Base-by-base conservation (phyloP, 805 yeast species). In the Isabelozyma pseudorhagii region DNA sequence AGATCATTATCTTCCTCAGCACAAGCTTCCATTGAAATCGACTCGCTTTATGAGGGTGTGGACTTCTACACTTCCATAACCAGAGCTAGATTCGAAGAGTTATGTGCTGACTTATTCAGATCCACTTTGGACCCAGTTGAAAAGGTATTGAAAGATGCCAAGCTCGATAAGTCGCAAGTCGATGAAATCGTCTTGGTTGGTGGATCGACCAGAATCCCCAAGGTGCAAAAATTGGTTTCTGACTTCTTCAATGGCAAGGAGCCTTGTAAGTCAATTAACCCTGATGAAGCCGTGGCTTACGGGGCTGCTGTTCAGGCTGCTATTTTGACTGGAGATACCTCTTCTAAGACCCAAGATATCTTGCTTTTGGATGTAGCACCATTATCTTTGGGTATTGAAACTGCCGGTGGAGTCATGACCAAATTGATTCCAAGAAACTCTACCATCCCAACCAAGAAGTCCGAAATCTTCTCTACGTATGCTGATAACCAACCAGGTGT, bases 271-370 rank as follows among this genome's bases (percentile, higher is more conserved):
- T 93, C 97, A 64, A 93, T 93, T 67, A 93, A 93, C 80, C 98
- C 99, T 56, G 99, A 93, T 78, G 99, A 93, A 81, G 99, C 99
- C 70, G 98, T 93, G 66, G 99, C 98, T 42, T 93, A 85, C 64
- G 99, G 99, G 83, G 98, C 98, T 54, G 97, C 99, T 56, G 97
- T 93, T 56, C 99, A 93, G 80, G 98, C 97, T 50, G 98, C 98
- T 79, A 96, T 93, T 61, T 79, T 93, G 58, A 84, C 96, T 49
- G 98, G 98, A 73, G 97, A 92, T 52, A 68, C 74, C 47, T 71
- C 75, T 21, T 64, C 72, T 27, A 68, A 71, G 70, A 74, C 78
- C 49, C 76, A 73, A 61, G 77, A 73, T 63, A 68, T 74, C 59
- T 64, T 93, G 56, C 79, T 91, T 66, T 81, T 92, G 65, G 97